Base-by-base conservation (phyloP, 1,284 basidiomycete genomes). In the Trichosporon faecale region DNA sequence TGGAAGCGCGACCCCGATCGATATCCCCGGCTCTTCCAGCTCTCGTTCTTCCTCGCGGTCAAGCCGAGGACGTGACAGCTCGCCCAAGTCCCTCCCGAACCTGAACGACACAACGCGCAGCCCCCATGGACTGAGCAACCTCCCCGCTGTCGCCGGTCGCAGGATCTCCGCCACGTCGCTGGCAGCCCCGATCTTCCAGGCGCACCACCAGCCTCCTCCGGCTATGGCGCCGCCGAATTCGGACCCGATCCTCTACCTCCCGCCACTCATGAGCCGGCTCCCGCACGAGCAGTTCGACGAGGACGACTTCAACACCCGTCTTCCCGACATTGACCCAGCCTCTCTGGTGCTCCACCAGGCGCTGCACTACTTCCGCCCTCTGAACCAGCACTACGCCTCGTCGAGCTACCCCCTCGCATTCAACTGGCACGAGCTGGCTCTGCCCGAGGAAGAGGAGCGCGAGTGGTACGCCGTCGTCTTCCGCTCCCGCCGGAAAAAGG, bases 391-490 rank as follows among this genome's bases (percentile, higher is more conserved):
- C 44, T 95, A 95, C 73, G 90, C 93, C 0, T 77, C 75, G 16
- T 82, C 82, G 2, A 85, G 88, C 3, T 96, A 95, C 76, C 82
- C 84, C 1, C 85, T 89, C 37, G 91, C 91, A 0, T 97, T 96
- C 86, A 96, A 95, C 80, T 97, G 93, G 93, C 76, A 82, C n/a
- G 87, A 91, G 61, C 84, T 97, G 1, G 75, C 64, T 16, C 75
- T 82, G 2, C 76, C 78, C 1, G 67, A 69, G 33, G 68, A 76
- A 2, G 72, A 76, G 40, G 73, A 76, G 74, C 85, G 91, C 66
- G 92, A 94, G 75, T 94, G 93, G 92, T 96, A 95, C 80, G 90
- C 89, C 70, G 94, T 96, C 23, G 92, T 89, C 11, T 96, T 96
- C 82, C 86, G 92, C n/a, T 93, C 91, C 72, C 88, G 88, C 75